Conservation (phyloP, 1,284 basidiomycete species). For the Wolfiporia cocos region DNA sequence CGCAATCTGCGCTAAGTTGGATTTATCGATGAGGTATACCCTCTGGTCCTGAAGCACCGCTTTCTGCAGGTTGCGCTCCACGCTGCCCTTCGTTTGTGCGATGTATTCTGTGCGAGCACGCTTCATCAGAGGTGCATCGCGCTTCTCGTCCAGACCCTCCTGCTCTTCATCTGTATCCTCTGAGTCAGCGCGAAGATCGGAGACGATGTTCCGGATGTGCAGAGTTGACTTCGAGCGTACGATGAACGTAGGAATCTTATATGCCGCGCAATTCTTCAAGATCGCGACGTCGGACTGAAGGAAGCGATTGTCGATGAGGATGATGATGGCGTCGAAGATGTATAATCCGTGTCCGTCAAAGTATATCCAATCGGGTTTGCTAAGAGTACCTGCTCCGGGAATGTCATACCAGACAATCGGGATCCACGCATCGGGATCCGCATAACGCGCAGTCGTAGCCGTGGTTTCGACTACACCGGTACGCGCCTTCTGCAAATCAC, state of each 20-base stretch:
- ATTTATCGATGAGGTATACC: background rate
- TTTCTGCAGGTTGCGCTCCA: background rate
- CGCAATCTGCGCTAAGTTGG: background rate
- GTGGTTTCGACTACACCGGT: conserved; percentile 4
- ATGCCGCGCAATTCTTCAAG: background rate
- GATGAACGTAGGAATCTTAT: background rate
- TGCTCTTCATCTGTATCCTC: too few relatives aligned
- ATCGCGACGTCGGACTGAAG: background rate
- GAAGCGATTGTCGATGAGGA: conserved; percentile 4
- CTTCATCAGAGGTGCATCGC: background rate
- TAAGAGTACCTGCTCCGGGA: conserved; percentile 1
- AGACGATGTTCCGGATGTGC: background rate
- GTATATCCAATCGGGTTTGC: conserved; percentile 2
- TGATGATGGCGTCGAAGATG: background rate
- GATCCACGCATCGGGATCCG: background rate
- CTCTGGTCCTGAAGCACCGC: background rate
- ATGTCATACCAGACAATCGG: conserved; percentile 5
- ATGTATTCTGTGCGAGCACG: background rate
- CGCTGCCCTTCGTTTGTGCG: background rate
- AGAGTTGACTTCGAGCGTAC: background rate
- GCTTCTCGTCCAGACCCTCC: background rate
- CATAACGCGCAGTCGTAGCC: background rate
- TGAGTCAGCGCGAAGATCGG: background rate
- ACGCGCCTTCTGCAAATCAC: background rate
- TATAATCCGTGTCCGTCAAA: conserved; percentile 1